Evolutionary conservation across 345 rosid genomes (phyloP), one percentile per base, ranked within the genome.

Genomic region (Eucalyptus cloeziana): DNA sequence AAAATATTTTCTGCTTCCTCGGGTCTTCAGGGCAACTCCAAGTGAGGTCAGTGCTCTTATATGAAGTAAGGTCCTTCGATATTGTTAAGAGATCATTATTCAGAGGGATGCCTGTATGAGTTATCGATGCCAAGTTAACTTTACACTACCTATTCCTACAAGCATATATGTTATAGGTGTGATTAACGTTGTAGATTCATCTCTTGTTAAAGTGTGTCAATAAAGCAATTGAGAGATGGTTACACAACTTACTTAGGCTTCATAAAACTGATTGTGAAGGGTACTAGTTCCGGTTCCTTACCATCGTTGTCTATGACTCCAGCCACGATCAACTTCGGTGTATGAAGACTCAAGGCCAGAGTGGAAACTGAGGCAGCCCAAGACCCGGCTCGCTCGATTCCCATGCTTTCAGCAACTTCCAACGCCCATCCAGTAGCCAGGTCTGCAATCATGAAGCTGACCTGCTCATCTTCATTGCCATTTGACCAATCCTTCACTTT

Each of bases 231-330:
- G 79, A 31, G 79, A 31, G 43, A 69, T 69, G 24, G 24, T 31
- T 69, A 69, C 43, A 69, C 79, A 33, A 69, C 4, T 31, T 62
- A 12, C 7, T 69, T 69, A 31, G 43, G 37, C 79, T 69, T 69
- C 4, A 31, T 31, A 9, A 69, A 37, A 69, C 79, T 31, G 79
- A 31, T 71, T 12, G 22, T 58, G 33, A 44, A 47, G 19, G 89
- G 31, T 64, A 49, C 44, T 45, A n/a, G 24, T 47, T 50, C 14
- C 54, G 56, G 40, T n/a, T 5, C 43, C 62, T 88, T 86, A 90
- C 91, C 92, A 49, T 89, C 88, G 33, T 24, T 49, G 76, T 88
- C 86, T 33, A 92, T 86, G 45, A 92, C 88, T 89, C 92, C 89
- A 64, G 88, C 64, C 85, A 87, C 86, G 40, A 91, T 89, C 24